Evolutionary conservation across 495 filamentous ascomycete species (phyloP).

Genomic region (Daldinia bambusicola): DNA sequence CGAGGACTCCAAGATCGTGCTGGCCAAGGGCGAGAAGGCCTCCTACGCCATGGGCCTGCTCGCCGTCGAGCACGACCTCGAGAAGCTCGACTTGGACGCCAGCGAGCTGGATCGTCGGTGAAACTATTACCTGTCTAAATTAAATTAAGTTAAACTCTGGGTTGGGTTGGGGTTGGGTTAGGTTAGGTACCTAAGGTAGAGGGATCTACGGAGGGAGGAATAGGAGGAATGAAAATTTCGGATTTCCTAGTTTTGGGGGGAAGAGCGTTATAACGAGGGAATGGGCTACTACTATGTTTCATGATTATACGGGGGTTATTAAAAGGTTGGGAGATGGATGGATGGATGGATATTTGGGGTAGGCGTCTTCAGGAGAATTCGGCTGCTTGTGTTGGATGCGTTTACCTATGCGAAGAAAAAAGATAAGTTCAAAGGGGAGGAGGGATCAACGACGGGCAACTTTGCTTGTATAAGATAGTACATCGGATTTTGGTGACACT

Average conservation of each 20-base stretch:
- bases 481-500: constrained; percentile 10
- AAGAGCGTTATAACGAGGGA: not conserved
- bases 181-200: not conserved
- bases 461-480: constrained; percentile 37
- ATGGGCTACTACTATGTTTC: constrained; percentile 8
- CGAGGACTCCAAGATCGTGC: constrained; percentile 50
- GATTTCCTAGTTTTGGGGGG: not conserved
- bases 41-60: constrained; percentile 65
- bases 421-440: not conserved
- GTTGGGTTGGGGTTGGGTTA: no score
- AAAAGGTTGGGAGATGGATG: constrained; percentile 2
- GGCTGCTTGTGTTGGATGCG: constrained; percentile 18
- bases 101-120: constrained; percentile 31
- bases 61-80: constrained; percentile 62
- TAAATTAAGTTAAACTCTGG: no score
- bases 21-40: constrained; percentile 60
- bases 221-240: constrained; percentile 1
- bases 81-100: constrained; percentile 56
- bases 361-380: constrained; percentile 18
- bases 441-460: constrained; percentile 1
- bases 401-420: constrained; percentile 2
- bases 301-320: constrained; percentile 10
- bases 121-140: no score
- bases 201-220: not conserved
- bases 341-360: not conserved